These are phyloP conservation scores for Hypoxylon lienhwacheense DNA, from an alignment of 495 filamentous ascomycete species.

Conservation along the genomic window DNA sequence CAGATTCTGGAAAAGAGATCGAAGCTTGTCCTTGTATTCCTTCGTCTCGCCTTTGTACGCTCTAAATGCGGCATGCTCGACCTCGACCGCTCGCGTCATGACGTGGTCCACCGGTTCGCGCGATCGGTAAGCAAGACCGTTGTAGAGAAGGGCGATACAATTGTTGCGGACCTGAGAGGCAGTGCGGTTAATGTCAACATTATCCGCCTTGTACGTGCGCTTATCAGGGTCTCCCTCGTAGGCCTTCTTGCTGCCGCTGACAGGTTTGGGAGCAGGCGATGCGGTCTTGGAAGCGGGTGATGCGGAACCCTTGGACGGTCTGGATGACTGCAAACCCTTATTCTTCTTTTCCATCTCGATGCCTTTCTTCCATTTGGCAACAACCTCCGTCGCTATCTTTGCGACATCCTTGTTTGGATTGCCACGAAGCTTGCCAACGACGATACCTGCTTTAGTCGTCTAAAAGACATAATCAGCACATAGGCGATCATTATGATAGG, in stretches of 20 bases:
- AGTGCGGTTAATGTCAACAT: conserved; percentile 70
- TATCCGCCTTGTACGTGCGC: conserved; percentile 77
- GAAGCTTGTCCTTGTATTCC: conserved; percentile 80
- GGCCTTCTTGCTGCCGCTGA: conserved; percentile 52
- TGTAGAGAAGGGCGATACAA: conserved; percentile 89
- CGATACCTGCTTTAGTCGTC: conserved; percentile 87
- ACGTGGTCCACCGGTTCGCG: conserved; percentile 59
- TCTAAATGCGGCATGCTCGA: conserved; percentile 73
- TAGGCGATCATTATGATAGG: no score
- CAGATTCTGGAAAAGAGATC: conserved; percentile 88
- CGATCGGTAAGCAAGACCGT: conserved; percentile 67
- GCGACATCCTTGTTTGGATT: conserved; percentile 77
- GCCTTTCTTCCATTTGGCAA: conserved; percentile 82
- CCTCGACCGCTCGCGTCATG: conserved; percentile 65
- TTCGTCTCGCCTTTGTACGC: conserved; percentile 65
- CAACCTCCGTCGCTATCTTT: conserved; percentile 73
- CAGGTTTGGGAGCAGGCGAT: conserved; percentile 48
- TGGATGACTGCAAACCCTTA: conserved; percentile 52
- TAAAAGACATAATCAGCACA: conserved; percentile 37
- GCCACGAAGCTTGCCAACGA: conserved; percentile 78
- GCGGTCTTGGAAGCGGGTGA: conserved; percentile 41
- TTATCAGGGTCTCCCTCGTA: conserved; percentile 74
- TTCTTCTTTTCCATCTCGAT: conserved; percentile 69
- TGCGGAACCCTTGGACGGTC: conserved; percentile 36
- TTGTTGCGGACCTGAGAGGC: conserved; percentile 72